Evolutionary conservation across 2,329 filamentous ascomycete genomes (phyloP).

Genomic region (Fusarium pseudonygamai): DNA sequence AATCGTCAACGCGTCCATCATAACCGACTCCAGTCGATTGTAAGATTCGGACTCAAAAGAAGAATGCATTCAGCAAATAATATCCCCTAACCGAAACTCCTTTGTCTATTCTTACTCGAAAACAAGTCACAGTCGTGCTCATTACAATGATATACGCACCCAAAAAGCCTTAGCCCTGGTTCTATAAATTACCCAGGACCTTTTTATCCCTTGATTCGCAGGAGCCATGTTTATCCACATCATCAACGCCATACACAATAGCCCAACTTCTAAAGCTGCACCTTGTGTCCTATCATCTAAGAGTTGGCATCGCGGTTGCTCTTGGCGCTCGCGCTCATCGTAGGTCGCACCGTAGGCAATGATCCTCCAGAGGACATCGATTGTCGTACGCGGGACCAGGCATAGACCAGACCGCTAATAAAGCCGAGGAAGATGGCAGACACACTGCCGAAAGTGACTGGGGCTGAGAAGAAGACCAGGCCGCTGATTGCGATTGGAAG

Average conservation of each 20-base stretch:
- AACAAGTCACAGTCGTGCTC: constrained; percentile 6
- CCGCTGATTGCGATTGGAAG: constrained; percentile 93
- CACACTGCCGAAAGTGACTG: constrained; percentile 90
- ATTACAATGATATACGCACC: constrained; percentile 28
- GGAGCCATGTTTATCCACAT: not conserved
- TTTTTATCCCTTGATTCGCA: not conserved
- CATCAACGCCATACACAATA: not conserved
- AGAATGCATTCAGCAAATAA: not conserved
- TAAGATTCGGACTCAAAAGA: not conserved
- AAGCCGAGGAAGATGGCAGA: constrained; percentile 93
- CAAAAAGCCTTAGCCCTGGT: constrained; percentile 5
- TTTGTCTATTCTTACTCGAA: constrained; percentile 11
- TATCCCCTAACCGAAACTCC: constrained; percentile 12
- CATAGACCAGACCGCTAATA: constrained; percentile 89
- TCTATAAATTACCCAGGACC: not conserved
- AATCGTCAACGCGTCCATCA: not conserved
- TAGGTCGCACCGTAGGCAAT: constrained; percentile 71
- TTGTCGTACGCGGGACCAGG: constrained; percentile 74
- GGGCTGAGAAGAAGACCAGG: constrained; percentile 93
- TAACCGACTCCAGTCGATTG: not conserved
- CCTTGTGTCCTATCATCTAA: constrained; percentile 26
- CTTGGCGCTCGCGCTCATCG: constrained; percentile 89
- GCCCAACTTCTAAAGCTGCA: not conserved
- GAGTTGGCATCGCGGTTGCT: constrained; percentile 87
- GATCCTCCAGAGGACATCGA: constrained; percentile 71